Base-by-base conservation (phyloP, 2,329 filamentous ascomycete genomes). In the Ascochyta clinopodiicola region DNA sequence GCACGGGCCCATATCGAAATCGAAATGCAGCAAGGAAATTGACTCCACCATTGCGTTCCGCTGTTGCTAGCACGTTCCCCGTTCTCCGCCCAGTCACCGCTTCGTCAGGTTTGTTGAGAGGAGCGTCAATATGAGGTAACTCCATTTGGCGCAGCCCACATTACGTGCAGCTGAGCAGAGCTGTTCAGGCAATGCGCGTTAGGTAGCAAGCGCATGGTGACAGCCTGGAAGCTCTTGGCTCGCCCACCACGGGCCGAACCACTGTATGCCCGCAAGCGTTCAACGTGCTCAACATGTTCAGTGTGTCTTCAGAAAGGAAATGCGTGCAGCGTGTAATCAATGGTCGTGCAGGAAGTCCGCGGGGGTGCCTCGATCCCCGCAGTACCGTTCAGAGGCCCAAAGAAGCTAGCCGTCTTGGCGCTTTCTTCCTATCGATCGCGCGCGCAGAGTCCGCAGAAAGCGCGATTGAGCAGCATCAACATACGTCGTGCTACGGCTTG, bases 331-430 rank as follows among this genome's bases (percentile, higher is more conserved):
- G 17, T 44, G 22, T 32, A 46, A 43, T 47, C 52, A 56, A 56
- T 56, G 36, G 40, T 31, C 39, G 46, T 38, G 46, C 51, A 48
- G 53, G 27, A 56, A 51, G 53, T 51, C 53, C 53, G 53, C 53
- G 53, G 53, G 53, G 47, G 47, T 56, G 53, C 46, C 46, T 42
- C 38, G 51, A 46, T 44, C 40, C 35, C 34, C 27, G 43, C 44
- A 51, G 29, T 32, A 27, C 48, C 27, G 42, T 31, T 48, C 25
- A 27, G 25, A 43, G 12, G 27, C 56, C 51, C 51, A 51, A 55
- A 57, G 35, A 40, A 49, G 37, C 54, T 66, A 63, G 60, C n/a
- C n/a, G n/a, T n/a, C 65, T 65, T 66, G 59, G 65, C 64, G 54
- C 1, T 1, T 25, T 19, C 39, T 2, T 25, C 19, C 40, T 35